Base-by-base conservation (phyloP, 2,329 filamentous ascomycete genomes). In the Clarireedia hainanense region DNA sequence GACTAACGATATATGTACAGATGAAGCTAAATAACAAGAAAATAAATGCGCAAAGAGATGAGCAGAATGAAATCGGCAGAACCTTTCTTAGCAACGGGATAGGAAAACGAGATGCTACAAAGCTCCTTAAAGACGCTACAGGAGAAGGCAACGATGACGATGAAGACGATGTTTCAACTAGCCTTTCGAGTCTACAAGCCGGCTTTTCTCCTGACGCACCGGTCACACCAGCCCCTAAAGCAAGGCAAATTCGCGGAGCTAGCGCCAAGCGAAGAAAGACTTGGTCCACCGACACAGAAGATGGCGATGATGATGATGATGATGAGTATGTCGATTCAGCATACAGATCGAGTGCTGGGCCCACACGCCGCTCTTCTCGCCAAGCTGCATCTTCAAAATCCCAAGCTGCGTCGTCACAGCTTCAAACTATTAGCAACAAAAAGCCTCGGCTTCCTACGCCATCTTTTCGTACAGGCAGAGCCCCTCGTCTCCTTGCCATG, bases 11-110 rank as follows among this genome's bases (percentile, higher is more conserved):
- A 1, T 47, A 6, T 34, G 50, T 36, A 12, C 50, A 66, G 64
- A 57, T 60, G 46, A 67, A 67, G 39, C 23, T 59, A 3, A 60
- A 57, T 1, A 67, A 67, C 26, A 61, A 63, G 36, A 63, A 59
- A 23, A 63, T 67, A 1, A 67, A 67, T 40, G 52, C 52, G 1
- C 53, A 63, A n/a, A 57, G 65, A 1, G 61, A 67, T 15, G 55
- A 51, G 0, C 61, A 67, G 30, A 67, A 67, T 20, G 52, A 58
- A 5, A 56, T 64, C 30, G 65, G 65, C 6, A 61, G 65, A 4
- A 36, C 39, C 6, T 56, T 54, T 9, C 34, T 62, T 2, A 58
- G 58, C 14, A 24, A 45, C 6, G 61, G 57, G 3, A n/a, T 55
- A 2, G 34, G 24, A 2, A 51, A 51, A 15, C 20, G 52, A 27